Conservation (phyloP, 106 monocot genomes). For the Dendrobium nobile region DNA sequence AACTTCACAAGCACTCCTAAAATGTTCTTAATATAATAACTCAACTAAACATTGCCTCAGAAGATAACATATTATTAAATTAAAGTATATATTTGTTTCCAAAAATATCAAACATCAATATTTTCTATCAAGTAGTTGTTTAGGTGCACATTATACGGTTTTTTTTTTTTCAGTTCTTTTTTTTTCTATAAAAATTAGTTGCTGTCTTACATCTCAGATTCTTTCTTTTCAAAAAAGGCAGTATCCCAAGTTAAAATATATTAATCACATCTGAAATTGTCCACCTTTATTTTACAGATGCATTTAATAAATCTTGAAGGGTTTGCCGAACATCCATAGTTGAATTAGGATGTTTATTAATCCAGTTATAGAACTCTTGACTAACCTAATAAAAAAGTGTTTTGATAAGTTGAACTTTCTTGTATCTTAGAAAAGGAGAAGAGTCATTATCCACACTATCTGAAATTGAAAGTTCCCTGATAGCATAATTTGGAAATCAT, state of each 20-base stretch:
- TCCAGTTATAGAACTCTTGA: neutral
- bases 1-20: neutral
- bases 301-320: neutral
- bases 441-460: neutral
- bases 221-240: neutral
- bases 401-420: neutral
- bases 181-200: neutral
- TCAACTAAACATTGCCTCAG: neutral
- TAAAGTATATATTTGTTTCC: conserved; percentile 1
- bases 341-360: neutral
- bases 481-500: neutral
- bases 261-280: neutral
- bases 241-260: neutral
- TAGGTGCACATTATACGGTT: neutral
- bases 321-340: neutral
- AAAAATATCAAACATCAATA: neutral
- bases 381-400: neutral
- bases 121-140: neutral
- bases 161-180: neutral
- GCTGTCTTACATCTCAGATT: neutral
- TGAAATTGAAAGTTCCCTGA: neutral
- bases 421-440: neutral
- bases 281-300: neutral
- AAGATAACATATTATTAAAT: neutral
- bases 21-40: neutral